Evolutionary conservation across 495 filamentous ascomycete species (phyloP).

Genomic region (Trichoderma virens): DNA sequence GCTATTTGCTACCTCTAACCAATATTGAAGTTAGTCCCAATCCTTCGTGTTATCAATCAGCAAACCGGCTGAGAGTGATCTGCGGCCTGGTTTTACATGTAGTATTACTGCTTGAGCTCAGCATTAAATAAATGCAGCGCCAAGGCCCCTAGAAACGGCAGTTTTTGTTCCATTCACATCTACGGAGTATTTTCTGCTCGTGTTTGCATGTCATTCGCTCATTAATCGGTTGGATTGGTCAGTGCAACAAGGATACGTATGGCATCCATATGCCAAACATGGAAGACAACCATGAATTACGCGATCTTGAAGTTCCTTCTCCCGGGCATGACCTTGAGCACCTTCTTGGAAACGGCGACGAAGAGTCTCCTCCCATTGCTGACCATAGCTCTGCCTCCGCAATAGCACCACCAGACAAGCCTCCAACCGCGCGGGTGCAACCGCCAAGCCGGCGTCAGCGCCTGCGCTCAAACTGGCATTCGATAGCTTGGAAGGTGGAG

Average conservation of each 20-base stretch:
- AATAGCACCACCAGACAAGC: neutral
- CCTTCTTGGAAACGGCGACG: neutral
- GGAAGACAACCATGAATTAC: neutral
- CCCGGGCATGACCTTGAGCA: neutral
- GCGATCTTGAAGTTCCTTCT: neutral
- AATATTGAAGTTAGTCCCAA: too few relatives aligned
- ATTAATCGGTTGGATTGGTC: too few relatives aligned
- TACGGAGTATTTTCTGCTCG: too few relatives aligned
- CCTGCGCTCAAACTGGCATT: neutral
- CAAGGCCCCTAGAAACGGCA: too few relatives aligned
- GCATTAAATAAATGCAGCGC: too few relatives aligned
- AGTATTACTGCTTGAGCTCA: too few relatives aligned
- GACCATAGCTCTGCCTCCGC: neutral
- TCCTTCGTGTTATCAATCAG: too few relatives aligned
- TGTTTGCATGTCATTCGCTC: too few relatives aligned
- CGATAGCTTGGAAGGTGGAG: conserved; percentile 1
- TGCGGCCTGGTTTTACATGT: too few relatives aligned
- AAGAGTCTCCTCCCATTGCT: neutral
- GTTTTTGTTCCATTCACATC: too few relatives aligned
- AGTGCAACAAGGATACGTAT: neutral
- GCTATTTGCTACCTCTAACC: too few relatives aligned
- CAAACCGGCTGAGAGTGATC: too few relatives aligned
- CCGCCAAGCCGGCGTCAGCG: conserved; percentile 3
- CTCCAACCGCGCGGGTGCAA: neutral
- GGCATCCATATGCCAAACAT: neutral